Evolutionary conservation across 192 early-diverging fungal species (phyloP).

Genomic region (Paraglomus brasilianum): DNA sequence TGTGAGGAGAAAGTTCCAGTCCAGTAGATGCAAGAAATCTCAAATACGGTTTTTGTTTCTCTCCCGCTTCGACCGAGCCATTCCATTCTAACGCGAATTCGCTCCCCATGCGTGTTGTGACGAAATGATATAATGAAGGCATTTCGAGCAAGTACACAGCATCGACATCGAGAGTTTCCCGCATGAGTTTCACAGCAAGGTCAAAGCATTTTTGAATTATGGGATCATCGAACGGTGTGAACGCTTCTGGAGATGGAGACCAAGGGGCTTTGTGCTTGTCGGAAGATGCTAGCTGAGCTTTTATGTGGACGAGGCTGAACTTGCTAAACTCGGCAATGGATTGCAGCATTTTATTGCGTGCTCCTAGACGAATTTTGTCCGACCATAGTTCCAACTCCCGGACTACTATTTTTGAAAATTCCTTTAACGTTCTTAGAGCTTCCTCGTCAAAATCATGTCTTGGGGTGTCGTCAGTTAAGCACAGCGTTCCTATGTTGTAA

Average conservation of each 20-base stretch:
- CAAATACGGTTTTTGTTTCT: neutral
- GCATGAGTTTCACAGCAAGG: conserved; percentile 11
- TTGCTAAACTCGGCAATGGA: conserved; percentile 37
- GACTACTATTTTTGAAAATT: conserved; percentile 47
- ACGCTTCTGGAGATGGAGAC: neutral
- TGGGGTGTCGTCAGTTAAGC: conserved; percentile 44
- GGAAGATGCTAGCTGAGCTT: neutral
- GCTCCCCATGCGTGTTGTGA: neutral
- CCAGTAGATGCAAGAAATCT: conserved; percentile 10
- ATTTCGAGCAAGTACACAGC: conserved; percentile 18
- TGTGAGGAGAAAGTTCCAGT: neutral
- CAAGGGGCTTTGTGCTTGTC: neutral
- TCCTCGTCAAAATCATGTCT: conserved; percentile 37
- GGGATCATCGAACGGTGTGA: neutral
- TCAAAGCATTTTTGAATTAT: conserved; percentile 20
- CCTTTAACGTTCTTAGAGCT: conserved; percentile 36
- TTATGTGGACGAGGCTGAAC: conserved; percentile 24
- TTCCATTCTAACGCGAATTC: conserved; percentile 8
- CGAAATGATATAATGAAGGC: neutral
- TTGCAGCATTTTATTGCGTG: conserved; percentile 46
- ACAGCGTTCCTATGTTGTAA: conserved; percentile 45
- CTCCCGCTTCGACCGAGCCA: neutral
- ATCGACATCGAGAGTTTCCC: conserved; percentile 21
- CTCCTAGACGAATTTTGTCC: conserved; percentile 41
- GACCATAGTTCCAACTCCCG: conserved; percentile 50